phyloP scores from a whole-genome alignment of 257 asterid genomes.

The Anisodus acutangulus region DNA sequence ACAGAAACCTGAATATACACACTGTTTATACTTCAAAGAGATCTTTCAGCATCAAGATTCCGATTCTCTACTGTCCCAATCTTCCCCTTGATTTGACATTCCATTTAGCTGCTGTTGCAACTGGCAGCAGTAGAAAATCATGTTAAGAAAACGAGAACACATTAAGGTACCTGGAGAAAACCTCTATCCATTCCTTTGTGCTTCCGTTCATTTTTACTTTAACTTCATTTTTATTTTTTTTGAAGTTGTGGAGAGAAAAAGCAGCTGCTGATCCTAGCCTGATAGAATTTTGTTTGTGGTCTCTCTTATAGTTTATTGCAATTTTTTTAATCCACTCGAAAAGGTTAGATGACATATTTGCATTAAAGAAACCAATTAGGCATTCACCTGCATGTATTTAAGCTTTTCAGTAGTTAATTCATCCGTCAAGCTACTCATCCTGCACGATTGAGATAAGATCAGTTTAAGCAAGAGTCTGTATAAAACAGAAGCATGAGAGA shows the following conservation, averaged over 20 bases:
- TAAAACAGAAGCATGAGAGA: not conserved
- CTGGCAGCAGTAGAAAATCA: slow-evolving; percentile 49
- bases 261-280: not conserved
- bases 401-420: slow-evolving; percentile 78
- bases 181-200: not conserved
- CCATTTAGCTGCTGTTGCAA: slow-evolving; percentile 74
- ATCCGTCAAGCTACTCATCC: slow-evolving; percentile 82
- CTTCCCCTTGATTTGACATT: slow-evolving; percentile 59
- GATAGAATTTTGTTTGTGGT: not conserved
- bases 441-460: slow-evolving; percentile 42
- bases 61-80: slow-evolving; percentile 61
- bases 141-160: not conserved
- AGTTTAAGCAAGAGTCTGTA: slow-evolving; percentile 30
- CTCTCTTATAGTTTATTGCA: not conserved
- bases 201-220: not conserved
- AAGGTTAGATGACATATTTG: not conserved
- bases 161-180: not conserved
- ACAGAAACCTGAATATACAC: slow-evolving; percentile 53
- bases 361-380: not conserved
- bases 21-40: slow-evolving; percentile 43
- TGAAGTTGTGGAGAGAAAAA: not conserved
- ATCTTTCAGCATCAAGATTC: slow-evolving; percentile 56
- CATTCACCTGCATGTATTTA: slow-evolving; percentile 70
- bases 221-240: not conserved
- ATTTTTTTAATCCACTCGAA: not conserved